Evolutionary conservation across 805 yeast genomes (phyloP).

Genomic region (Candida manassasensis): DNA sequence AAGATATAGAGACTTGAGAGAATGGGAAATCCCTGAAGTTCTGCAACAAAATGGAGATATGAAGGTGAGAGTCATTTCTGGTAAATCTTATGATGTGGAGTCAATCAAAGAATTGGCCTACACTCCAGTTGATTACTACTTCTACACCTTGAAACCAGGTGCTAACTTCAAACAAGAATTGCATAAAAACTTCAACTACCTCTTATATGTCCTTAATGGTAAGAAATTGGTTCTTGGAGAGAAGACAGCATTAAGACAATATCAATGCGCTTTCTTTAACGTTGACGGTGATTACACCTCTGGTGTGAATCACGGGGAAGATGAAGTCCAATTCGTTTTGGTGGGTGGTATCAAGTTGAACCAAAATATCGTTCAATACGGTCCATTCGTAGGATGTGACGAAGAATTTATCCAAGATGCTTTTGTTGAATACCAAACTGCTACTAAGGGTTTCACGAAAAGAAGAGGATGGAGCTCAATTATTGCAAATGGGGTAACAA

Average conservation of each 20-base stretch:
- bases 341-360: constrained; percentile 69
- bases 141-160: constrained; percentile 58
- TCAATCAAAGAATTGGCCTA: constrained; percentile 70
- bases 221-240: constrained; percentile 42
- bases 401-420: constrained; percentile 62
- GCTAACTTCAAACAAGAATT: constrained; percentile 58
- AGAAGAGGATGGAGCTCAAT: constrained; percentile 55
- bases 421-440: constrained; percentile 63
- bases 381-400: constrained; percentile 81
- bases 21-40: constrained; percentile 64
- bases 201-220: constrained; percentile 64
- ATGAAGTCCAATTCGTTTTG: constrained; percentile 56
- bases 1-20: constrained; percentile 20
- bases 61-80: constrained; percentile 67
- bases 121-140: constrained; percentile 73
- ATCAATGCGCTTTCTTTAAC: constrained; percentile 57
- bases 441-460: constrained; percentile 62
- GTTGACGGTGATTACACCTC: constrained; percentile 58
- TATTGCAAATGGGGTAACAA: constrained; percentile 40
- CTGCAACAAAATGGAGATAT: constrained; percentile 57
- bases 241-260: constrained; percentile 32
- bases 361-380: constrained; percentile 80
- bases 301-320: constrained; percentile 45
- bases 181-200: constrained; percentile 57
- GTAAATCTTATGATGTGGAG: constrained; percentile 66